These are phyloP conservation scores for Wickerhamiella sorbophila DNA, from an alignment of 805 yeast species.

Conservation along the genomic window DNA sequence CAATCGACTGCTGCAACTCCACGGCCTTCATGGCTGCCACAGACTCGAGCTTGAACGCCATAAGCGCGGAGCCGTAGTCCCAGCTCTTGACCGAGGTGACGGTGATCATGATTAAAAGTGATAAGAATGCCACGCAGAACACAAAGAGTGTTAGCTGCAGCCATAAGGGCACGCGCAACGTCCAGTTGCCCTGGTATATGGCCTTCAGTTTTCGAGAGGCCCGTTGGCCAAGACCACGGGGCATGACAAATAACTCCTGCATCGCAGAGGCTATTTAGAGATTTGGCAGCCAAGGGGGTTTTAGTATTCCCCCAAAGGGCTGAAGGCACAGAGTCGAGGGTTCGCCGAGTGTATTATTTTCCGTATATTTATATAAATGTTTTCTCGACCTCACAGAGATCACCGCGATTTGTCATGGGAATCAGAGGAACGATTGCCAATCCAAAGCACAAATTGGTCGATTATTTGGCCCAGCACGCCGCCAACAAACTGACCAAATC, in stretches of 20 bases:
- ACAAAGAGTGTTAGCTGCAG: conserved; percentile 14
- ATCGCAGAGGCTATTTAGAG: too few relatives aligned
- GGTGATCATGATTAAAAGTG: conserved; percentile 10
- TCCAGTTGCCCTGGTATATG: conserved; percentile 2
- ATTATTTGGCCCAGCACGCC: conserved; percentile 14
- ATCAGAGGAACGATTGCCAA: conserved; percentile 13
- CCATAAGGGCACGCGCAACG: conserved; percentile 11
- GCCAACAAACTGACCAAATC: conserved; percentile 15
- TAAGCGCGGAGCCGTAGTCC: conserved; percentile 9
- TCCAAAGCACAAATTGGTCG: conserved; percentile 13
- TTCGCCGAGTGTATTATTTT: too few relatives aligned
- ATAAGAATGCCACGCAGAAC: conserved; percentile 9
- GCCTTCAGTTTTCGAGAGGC: neutral
- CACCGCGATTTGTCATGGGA: neutral
- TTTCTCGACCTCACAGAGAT: too few relatives aligned
- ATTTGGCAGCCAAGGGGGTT: too few relatives aligned
- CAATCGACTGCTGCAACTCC: conserved; percentile 8
- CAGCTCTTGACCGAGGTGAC: conserved; percentile 9
- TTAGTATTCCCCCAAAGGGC: too few relatives aligned
- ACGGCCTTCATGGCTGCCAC: conserved; percentile 13
- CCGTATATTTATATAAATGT: too few relatives aligned
- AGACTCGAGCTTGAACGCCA: conserved; percentile 11
- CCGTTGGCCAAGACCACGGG: neutral
- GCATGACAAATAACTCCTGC: neutral
- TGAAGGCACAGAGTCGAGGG: too few relatives aligned